Evolutionary conservation across 1,139 yeast genomes (phyloP), one percentile per base, ranked within the genome.

Genomic region (Cylindricascospora bacillispora): DNA sequence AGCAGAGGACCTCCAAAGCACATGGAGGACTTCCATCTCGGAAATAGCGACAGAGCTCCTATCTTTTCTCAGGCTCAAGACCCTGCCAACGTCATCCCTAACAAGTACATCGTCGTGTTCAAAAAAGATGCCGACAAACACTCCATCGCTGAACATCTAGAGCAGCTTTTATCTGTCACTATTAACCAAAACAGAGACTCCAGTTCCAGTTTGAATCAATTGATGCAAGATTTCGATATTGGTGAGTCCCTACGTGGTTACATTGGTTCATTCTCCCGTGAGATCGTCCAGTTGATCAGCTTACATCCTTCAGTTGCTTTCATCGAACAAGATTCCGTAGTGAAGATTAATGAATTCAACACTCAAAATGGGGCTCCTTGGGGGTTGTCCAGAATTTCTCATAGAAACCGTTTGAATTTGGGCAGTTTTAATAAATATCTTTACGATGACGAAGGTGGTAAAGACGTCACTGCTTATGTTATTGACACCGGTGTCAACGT

Each of bases 361-460:
- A 60, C 70, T 38, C 86, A 82, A 62, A 73, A 73, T 49, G 83
- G 83, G 43, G 86, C 93, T 28, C 93, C 94, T 34, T 83, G 95
- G 95, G 95, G 95, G 47, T 69, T 85, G 47, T 89, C 97, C 28
- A 77, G 97, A 64, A 70, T 85, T 37, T 81, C 94, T 31, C 94
- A 85, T 65, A 79, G 94, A 56, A 70, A 78, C 38, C 69, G 76
- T 19, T 66, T 82, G 52, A 71, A 73, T 39, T 67, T 82, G 41
- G 78, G 80, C 39, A 65, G 83, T 31, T 82, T 79, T 67, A 82
- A 80, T 70, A 78, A 81, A 61, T 86, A 86, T 61, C 62, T 81
- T 40, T 83, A 70, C 58, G 94, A 85, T 50, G 66, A 65, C 41
- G 77, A 73, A 34, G 95, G 80, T 39, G 95, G 95, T 45, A 70